Evolutionary conservation across 352 stramenopile genomes (phyloP), one percentile per base, ranked within the genome.

Genomic region (Phytophthora cryptogea): DNA sequence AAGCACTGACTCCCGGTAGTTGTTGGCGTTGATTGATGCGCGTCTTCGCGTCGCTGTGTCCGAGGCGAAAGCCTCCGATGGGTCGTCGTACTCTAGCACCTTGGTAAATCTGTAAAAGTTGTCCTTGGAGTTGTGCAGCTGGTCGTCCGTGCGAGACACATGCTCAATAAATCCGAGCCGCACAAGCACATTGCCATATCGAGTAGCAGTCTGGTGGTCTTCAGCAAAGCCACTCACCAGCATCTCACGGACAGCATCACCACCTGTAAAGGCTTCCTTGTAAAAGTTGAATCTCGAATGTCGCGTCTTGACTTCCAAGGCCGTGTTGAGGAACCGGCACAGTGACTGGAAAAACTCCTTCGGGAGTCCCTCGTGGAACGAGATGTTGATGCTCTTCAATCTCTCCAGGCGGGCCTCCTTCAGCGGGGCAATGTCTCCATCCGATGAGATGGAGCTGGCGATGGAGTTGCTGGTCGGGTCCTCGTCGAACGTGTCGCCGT

Each of bases 271-370:
- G 8, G 84, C 66, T 62, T 95, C 86, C 63, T 95, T 95, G 76
- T 89, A 91, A 50, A 92, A 92, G 55, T 89, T 92, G 66, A 95
- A 92, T 8, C 80, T 78, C 49, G 84, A 89, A 61, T 94, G 83
- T 13, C 83, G 74, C 6, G 83, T 92, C 76, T 94, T 94, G 56
- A 92, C 55, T 45, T 95, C 86, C 32, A 95, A 51, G 6, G 74
- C 78, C n/a, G 79, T 75, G 37, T 87, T 72, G 27, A 95, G 67
- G 57, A 92, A 95, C 9, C 86, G 83, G 17, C 68, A 70, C 8
- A 95, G 57, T 9, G 81, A 72, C 56, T 83, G 71, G 59, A 89
- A 95, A 56, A 95, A 95, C 54, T 92, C 82, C 28, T 72, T 82
- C 3, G 86, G 82, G 0, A 94, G 66, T 3, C 86, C 86, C 33